phyloP scores from a whole-genome alignment of 1,139 yeast species.

The Geotrichum reessii region DNA sequence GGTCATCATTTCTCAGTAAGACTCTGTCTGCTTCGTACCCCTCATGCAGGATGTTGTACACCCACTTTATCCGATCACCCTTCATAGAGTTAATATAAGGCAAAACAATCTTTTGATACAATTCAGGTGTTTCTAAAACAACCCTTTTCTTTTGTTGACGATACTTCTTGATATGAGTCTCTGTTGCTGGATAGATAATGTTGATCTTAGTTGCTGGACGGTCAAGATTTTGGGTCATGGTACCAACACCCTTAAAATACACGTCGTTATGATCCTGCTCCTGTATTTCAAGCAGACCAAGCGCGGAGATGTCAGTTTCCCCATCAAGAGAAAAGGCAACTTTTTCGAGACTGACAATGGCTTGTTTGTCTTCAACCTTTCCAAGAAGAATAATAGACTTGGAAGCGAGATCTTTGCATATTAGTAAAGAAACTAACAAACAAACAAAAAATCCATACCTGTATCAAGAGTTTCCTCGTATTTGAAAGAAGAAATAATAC shows the following conservation, averaged over 20 bases:
- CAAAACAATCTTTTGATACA: constrained; percentile 53
- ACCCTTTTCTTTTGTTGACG: constrained; percentile 52
- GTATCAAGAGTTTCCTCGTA: constrained; percentile 26
- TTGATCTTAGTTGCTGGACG: constrained; percentile 67
- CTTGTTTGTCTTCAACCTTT: constrained; percentile 49
- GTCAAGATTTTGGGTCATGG: constrained; percentile 41
- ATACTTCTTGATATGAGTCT: constrained; percentile 73
- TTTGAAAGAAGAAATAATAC: constrained; percentile 18
- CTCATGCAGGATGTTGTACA: constrained; percentile 69
- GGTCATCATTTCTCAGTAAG: constrained; percentile 55
- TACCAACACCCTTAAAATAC: constrained; percentile 71
- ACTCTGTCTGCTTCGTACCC: constrained; percentile 84
- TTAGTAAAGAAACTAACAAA: not conserved
- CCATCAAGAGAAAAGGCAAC: constrained; percentile 46
- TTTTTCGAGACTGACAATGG: constrained; percentile 72
- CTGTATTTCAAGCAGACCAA: constrained; percentile 37
- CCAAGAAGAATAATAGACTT: constrained; percentile 68
- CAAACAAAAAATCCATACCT: constrained; percentile 19
- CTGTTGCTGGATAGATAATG: constrained; percentile 84
- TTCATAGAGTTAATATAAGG: constrained; percentile 76
- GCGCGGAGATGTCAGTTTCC: constrained; percentile 25
- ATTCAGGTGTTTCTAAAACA: constrained; percentile 74
- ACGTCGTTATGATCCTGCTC: constrained; percentile 69
- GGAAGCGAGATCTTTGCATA: constrained; percentile 48
- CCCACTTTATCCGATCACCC: constrained; percentile 85